phyloP scores from a whole-genome alignment of 2,329 filamentous ascomycete species.

The Trichoderma lentiforme region DNA sequence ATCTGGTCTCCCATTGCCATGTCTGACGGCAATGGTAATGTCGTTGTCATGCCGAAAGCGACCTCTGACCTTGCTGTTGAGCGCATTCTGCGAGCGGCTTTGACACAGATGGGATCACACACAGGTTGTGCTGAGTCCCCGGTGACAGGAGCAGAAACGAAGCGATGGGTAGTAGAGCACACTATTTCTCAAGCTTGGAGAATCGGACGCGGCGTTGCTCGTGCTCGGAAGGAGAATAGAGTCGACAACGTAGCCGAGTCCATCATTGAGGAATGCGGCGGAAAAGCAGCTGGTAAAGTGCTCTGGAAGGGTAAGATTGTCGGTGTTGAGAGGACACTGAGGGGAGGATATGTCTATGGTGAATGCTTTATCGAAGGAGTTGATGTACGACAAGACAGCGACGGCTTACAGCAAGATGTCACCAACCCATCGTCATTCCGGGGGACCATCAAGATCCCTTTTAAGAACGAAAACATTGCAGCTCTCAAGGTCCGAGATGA shows the following conservation, averaged over 20 bases:
- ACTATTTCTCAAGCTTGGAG: constrained; percentile 54
- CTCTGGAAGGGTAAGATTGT: constrained; percentile 64
- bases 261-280: constrained; percentile 58
- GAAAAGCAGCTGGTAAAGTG: constrained; percentile 49
- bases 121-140: constrained; percentile 48
- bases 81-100: constrained; percentile 47
- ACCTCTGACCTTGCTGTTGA: constrained; percentile 47
- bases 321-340: constrained; percentile 53
- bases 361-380: constrained; percentile 54
- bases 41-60: constrained; percentile 47
- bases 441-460: constrained; percentile 60
- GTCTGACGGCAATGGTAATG: constrained; percentile 51
- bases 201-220: constrained; percentile 58
- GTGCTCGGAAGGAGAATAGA: constrained; percentile 46
- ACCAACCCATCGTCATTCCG: constrained; percentile 28
- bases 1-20: constrained; percentile 47
- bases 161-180: constrained; percentile 50
- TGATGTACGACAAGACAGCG: constrained; percentile 36
- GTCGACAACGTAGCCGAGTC: constrained; percentile 54
- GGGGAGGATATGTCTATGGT: constrained; percentile 58
- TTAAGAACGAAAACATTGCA: constrained; percentile 73
- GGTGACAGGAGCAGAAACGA: constrained; percentile 47
- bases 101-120: constrained; percentile 55
- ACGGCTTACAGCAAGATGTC: neutral
- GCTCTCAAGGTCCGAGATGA: constrained; percentile 40